Base-by-base conservation (phyloP, 352 stramenopile species). In the Pythium vanterpoolii region DNA sequence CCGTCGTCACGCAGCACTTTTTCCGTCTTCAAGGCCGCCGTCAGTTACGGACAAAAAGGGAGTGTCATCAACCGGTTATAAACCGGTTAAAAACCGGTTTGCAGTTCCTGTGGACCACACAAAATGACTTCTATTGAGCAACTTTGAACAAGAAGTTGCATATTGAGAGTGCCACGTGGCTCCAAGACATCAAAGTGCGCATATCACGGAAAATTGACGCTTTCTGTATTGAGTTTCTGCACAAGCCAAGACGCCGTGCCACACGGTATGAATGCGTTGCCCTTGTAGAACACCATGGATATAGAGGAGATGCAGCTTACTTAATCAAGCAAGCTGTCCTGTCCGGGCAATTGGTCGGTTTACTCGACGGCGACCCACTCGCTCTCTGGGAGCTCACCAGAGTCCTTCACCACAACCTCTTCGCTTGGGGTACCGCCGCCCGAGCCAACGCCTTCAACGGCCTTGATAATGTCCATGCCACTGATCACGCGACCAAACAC, bases 401-500 rank as follows among this genome's bases (percentile, higher is more conserved):
- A 98, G 76, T 99, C 90, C 64, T 89, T 95, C 61, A 99, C 74
- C 39, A 97, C 79, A 47, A 99, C 94, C 38, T 74, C 55, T 77
- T 90, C 51, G 96, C 97, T 57, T 79, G 72, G 63, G 97, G 36
- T 42, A 2, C 34, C 34, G 5, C 97, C 67, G 76, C 96, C 72
- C 57, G 84, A 97, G 69, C 97, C 97, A 40, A 99, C 82, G 7
- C 39, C 49, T 76, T 99, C 98, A 57, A 99, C 98, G 50, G 73
- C 85, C 71, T 98, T 95, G 19, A 99, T 93, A 53, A 99, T 81
- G 66, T 99, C 95, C 80, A 99, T 93, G 63, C 97, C 97, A 50
- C 98, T 84, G 36, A 96, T 68, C 26, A 99, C 94, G 53, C 96
- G 96, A 64, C 97, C 98, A 72, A 99, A 97, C 34, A 97, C 90